These are phyloP conservation scores for Penicillium malachiteum DNA, from an alignment of 495 filamentous ascomycete species.

Conservation along the genomic window DNA sequence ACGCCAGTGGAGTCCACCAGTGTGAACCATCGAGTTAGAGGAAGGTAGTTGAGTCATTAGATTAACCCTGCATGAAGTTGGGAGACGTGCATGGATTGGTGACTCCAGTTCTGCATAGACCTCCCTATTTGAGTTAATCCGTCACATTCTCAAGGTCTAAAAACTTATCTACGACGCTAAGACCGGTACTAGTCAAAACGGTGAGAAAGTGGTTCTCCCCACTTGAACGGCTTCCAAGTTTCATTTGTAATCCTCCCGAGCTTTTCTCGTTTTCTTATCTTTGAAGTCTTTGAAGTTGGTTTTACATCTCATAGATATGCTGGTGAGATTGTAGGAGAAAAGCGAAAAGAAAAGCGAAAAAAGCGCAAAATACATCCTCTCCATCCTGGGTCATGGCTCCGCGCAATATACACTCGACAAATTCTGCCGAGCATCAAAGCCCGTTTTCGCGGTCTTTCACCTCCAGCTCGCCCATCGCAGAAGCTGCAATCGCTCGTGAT, in stretches of 20 bases:
- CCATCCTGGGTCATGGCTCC: slow-evolving; percentile 16
- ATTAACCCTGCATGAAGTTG: no score
- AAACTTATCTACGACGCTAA: background rate
- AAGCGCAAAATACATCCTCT: slow-evolving; percentile 1
- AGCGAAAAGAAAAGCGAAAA: background rate
- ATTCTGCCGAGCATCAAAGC: slow-evolving; percentile 23
- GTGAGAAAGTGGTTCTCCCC: slow-evolving; percentile 1
- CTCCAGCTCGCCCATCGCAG: slow-evolving; percentile 63
- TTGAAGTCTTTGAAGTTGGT: background rate
- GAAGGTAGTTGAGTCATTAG: no score
- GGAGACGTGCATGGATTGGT: no score
- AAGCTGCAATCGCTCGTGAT: slow-evolving; percentile 69
- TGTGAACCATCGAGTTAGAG: no score
- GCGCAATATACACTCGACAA: slow-evolving; percentile 22
- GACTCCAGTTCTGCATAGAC: background rate
- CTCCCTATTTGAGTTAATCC: slow-evolving; percentile 1
- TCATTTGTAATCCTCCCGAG: slow-evolving; percentile 3
- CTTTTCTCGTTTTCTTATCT: slow-evolving; percentile 5
- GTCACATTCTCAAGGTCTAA: background rate
- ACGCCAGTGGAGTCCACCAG: no score
- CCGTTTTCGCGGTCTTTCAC: slow-evolving; percentile 41
- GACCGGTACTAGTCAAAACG: background rate
- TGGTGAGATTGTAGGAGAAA: slow-evolving; percentile 11
- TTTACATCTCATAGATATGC: background rate
- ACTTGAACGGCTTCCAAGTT: slow-evolving; percentile 2